A percentile compares a stretch with the other conserved stretches of the same genome.
These are phyloP conservation scores for Ochetophila trinervis DNA, from an alignment of 306 rosid genomes.

Conservation along the genomic window DNA sequence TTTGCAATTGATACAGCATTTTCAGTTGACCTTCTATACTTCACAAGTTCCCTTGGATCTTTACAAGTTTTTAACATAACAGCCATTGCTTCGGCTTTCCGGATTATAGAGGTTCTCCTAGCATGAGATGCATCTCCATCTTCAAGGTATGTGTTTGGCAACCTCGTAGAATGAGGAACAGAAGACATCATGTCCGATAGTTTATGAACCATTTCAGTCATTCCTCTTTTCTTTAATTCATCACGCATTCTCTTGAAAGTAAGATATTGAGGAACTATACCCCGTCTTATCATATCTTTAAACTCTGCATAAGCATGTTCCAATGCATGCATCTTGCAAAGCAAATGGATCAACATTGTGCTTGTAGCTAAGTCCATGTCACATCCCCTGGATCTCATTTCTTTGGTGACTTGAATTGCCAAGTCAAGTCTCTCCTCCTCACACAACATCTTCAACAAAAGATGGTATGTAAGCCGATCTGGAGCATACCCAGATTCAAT, in stretches of 20 bases:
- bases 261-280: constrained; percentile 76
- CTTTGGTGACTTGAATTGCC: constrained; percentile 75
- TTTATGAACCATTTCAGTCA: constrained; percentile 57
- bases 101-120: constrained; percentile 57
- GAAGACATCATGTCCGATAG: constrained; percentile 67
- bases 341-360: constrained; percentile 75
- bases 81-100: constrained; percentile 71
- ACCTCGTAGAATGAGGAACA: constrained; percentile 61
- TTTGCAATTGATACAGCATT: constrained; percentile 44
- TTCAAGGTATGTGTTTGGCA: constrained; percentile 62
- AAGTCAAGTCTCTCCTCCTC: constrained; percentile 70
- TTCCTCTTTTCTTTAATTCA: constrained; percentile 56
- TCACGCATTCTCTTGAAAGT: constrained; percentile 66
- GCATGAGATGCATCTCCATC: constrained; percentile 39
- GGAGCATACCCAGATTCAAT: constrained; percentile 74
- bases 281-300: constrained; percentile 77
- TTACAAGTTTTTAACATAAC: constrained; percentile 56
- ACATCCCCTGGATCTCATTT: constrained; percentile 71
- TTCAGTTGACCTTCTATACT: constrained; percentile 40
- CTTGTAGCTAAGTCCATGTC: constrained; percentile 83
- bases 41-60: constrained; percentile 63
- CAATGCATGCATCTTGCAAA: constrained; percentile 66
- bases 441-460: constrained; percentile 82
- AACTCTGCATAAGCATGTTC: constrained; percentile 72
- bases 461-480: constrained; percentile 76